Conservation (phyloP, 1,284 basidiomycete genomes). For the Polyporus tsugae region DNA sequence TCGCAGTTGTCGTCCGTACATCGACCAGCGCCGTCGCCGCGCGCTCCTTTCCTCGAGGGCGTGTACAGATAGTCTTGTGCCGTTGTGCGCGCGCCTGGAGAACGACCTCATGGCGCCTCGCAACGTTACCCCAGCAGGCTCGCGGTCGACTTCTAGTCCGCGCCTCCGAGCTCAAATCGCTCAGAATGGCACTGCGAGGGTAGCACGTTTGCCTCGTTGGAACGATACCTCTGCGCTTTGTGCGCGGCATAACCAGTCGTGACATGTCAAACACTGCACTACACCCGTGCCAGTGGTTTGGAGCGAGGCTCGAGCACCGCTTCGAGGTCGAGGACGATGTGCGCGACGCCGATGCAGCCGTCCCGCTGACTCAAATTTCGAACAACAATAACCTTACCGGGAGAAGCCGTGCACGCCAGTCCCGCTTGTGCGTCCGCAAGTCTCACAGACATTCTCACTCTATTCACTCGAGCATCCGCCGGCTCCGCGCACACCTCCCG, state of each 20-base stretch:
- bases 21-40: constrained; percentile 8
- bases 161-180: constrained; percentile 8
- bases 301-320: constrained; percentile 2
- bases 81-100: background rate
- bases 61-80: background rate
- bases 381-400: constrained; percentile 6
- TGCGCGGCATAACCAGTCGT: too few species aligned
- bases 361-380: constrained; percentile 5
- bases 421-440: background rate
- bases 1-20: constrained; percentile 4
- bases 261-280: background rate
- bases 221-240: background rate
- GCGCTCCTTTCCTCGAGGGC: background rate
- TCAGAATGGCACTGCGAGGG: background rate
- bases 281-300: background rate
- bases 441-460: background rate
- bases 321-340: constrained; percentile 1
- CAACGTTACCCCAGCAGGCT: too few species aligned
- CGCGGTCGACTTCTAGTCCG: constrained; percentile 5
- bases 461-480: background rate
- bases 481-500: background rate
- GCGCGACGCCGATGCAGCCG: too few species aligned
- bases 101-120: constrained; percentile 18
- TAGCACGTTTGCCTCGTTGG: background rate
- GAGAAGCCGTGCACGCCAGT: background rate